Evolutionary conservation across 2,329 filamentous ascomycete genomes (phyloP), one percentile per base, ranked within the genome.

Genomic region (Penicillium sclerotigenum): DNA sequence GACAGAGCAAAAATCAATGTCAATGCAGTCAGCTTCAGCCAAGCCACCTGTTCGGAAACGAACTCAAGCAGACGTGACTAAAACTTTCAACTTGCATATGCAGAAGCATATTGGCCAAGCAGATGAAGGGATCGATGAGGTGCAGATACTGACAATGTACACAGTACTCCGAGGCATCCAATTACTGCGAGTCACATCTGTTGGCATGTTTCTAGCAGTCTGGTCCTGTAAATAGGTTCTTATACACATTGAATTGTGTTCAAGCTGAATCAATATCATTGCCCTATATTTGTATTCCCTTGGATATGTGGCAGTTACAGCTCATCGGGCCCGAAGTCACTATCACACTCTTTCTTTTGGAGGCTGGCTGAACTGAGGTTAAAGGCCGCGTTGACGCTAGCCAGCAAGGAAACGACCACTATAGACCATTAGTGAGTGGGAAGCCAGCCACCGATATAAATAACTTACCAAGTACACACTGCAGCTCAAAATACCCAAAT

Each of bases 401-500:
- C 34, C 26, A 53, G 33, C 20, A 48, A 31, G 2, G 51, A 47
- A 26, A 22, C 28, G 6, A 28, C 42, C 18, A 37, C 51, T 53
- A 48, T 8, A 37, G 2, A 5, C 7, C 9, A 26, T 52, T n/a
- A 52, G 40, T n/a, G n/a, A 24, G 2, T 7, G 6, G 14, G 14
- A 29, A 29, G 18, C 2, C 14, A 13, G 2, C 28, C 10, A 1
- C 3, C 2, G 13, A 14, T 4, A n/a, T 26, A 10, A 8, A 49
- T 29, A 16, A 18, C 52, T 36, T 49, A 54, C 52, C 45, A 10
- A 54, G 52, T 11, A 54, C 31, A 33, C 53, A 59, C n/a, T 63
- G 61, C 22, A 62, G 41, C 34, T 54, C 58, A 9, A 59, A 50
- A 40, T 62, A 64, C 5, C 58, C 60, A 31, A 58, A 54, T 24